These are phyloP conservation scores for Venturia nashicola DNA, from an alignment of 2,329 filamentous ascomycete species.

Conservation along the genomic window DNA sequence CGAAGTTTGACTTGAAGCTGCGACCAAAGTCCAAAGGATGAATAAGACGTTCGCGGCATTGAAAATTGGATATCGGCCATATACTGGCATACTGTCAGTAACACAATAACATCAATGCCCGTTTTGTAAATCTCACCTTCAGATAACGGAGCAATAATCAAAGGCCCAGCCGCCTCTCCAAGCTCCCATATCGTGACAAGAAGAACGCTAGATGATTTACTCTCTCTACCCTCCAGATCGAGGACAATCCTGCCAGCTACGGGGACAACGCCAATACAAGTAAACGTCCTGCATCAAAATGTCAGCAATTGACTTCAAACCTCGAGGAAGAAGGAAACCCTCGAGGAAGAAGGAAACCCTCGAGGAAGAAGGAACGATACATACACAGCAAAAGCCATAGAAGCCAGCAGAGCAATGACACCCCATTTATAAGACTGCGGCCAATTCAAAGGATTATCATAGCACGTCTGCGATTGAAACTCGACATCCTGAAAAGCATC, in stretches of 20 bases:
- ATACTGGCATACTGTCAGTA: constrained; percentile 14
- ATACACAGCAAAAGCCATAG: constrained; percentile 24
- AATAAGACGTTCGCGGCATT: constrained; percentile 31
- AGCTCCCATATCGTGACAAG: constrained; percentile 38
- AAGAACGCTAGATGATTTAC: constrained; percentile 17
- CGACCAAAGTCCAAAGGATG: constrained; percentile 29
- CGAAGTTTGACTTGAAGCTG: constrained; percentile 25
- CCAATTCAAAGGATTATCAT: constrained; percentile 22
- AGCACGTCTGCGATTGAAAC: constrained; percentile 19
- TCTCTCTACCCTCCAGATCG: constrained; percentile 18
- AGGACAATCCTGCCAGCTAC: constrained; percentile 20
- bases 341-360: no score
- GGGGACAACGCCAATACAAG: constrained; percentile 25
- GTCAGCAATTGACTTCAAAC: constrained; percentile 11
- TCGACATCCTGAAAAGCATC: not conserved
- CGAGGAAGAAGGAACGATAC: constrained; percentile 1
- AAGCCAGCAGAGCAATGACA: constrained; percentile 21
- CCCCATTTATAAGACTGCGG: constrained; percentile 19
- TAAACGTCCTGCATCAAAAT: constrained; percentile 20
- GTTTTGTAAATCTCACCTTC: constrained; percentile 16
- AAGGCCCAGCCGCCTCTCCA: constrained; percentile 33
- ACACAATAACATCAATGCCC: not conserved
- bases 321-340: not conserved
- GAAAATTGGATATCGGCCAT: constrained; percentile 26
- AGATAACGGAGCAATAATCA: constrained; percentile 33